Evolutionary conservation across 257 asterid genomes (phyloP), one percentile per base, ranked within the genome.

Genomic region (Solanum megistacrolobum): DNA sequence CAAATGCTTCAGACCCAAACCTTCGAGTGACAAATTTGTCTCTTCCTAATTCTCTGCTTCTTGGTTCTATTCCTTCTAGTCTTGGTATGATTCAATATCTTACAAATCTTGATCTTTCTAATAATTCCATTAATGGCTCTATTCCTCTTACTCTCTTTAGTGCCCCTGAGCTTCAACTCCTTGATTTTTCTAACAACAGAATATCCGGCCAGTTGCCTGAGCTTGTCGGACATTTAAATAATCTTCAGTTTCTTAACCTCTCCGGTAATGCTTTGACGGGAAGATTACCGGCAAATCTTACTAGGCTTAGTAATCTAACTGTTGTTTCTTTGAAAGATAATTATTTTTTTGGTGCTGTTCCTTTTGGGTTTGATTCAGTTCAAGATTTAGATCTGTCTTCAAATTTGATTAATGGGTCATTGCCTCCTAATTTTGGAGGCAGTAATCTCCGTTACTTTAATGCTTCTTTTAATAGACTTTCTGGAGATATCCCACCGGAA

Each of bases 101-200:
- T 13, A 86, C 90, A 27, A 87, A 9, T 72, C 90, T 97, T 8
- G 92, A 96, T 87, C 96, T 97, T 79, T 94, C 99, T 66, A 93
- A 91, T 86, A 97, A 97, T 83, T 96, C 98, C 20, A 90, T 97
- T 60, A 96, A 96, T 60, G 99, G 99, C 11, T 92, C 99, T 0
- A 89, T 97, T 36, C 99, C 99, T 6, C n/a, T 83, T 2, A 86
- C 95, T n/a, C 89, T 97, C 9, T 96, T 95, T 88, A 83, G 48
- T 35, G 95, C 98, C 66, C 72, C 95, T 3, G 87, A 92, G 88
- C 98, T 97, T 29, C 90, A 90, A 36, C 6, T 73, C 16, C 94
- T 97, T 29, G 99, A 96, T 91, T 87, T 96, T 14, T 96, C 99
- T 0, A 91, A 93, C 83, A 97, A 97, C 71, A 85, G 93, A 89